Evolutionary conservation across 2,329 filamentous ascomycete species (phyloP).

Genomic region (Chaetomiaceae sp.): DNA sequence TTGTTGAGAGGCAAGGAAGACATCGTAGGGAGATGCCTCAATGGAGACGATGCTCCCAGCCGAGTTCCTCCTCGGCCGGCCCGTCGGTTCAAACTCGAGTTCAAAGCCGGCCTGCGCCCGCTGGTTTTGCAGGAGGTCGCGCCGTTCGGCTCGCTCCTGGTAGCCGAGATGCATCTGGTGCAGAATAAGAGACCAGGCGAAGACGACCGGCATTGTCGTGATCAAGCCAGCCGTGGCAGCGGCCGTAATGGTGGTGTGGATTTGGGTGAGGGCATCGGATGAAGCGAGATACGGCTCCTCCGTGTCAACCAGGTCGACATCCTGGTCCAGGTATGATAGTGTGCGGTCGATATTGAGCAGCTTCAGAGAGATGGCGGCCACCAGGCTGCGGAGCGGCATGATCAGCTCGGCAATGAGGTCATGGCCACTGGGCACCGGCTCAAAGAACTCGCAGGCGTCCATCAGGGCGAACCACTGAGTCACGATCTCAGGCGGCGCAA

Average conservation of each 20-base stretch:
- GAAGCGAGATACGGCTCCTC: slow-evolving; percentile 63
- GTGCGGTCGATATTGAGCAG: slow-evolving; percentile 64
- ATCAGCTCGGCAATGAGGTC: slow-evolving; percentile 48
- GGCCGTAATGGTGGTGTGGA: slow-evolving; percentile 66
- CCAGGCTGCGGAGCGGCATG: slow-evolving; percentile 63
- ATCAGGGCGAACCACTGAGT: slow-evolving; percentile 73
- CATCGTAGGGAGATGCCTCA: slow-evolving; percentile 55
- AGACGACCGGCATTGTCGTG: slow-evolving; percentile 67
- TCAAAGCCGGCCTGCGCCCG: slow-evolving; percentile 55
- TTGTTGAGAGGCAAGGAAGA: slow-evolving; percentile 49
- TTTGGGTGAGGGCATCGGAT: slow-evolving; percentile 62
- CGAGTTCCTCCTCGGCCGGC: slow-evolving; percentile 50
- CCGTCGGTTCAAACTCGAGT: slow-evolving; percentile 36
- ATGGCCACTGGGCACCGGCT: slow-evolving; percentile 50
- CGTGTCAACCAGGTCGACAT: slow-evolving; percentile 39
- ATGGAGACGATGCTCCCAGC: slow-evolving; percentile 60
- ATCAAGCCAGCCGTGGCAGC: slow-evolving; percentile 53
- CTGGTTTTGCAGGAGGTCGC: slow-evolving; percentile 55
- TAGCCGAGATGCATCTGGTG: slow-evolving; percentile 64
- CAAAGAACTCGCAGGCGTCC: slow-evolving; percentile 64
- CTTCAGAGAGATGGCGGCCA: slow-evolving; percentile 65
- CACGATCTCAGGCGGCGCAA: slow-evolving; percentile 56
- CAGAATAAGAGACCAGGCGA: slow-evolving; percentile 77
- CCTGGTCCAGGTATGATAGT: slow-evolving; percentile 52
- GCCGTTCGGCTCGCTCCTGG: slow-evolving; percentile 56